Evolutionary conservation across 208 protist genomes (phyloP).

Genomic region (Trypanosoma cruzi): DNA sequence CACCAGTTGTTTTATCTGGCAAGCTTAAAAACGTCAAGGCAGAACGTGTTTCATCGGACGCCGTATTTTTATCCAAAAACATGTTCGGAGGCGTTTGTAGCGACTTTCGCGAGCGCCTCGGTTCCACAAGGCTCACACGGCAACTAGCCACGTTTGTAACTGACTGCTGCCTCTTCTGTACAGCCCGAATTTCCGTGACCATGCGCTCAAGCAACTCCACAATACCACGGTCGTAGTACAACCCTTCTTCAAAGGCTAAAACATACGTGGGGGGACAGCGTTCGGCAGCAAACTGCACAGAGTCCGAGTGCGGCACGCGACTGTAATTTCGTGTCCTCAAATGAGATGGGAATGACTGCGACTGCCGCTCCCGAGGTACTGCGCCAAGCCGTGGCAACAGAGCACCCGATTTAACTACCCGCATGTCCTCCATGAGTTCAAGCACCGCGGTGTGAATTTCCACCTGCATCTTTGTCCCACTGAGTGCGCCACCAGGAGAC

Average conservation of each 20-base stretch:
- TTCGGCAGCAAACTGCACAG: not conserved
- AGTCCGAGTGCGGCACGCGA: not conserved
- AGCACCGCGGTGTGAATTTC: not conserved
- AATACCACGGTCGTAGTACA: conserved; percentile 19
- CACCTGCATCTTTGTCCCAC: not conserved
- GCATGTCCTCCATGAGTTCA: conserved; percentile 24
- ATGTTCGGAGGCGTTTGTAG: too few relatives aligned
- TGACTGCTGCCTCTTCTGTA: not conserved
- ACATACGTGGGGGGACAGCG: conserved; percentile 14
- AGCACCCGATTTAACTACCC: not conserved
- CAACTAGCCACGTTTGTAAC: not conserved
- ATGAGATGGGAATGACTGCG: not conserved
- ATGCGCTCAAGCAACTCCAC: conserved; percentile 21
- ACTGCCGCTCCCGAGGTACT: not conserved
- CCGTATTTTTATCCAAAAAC: too few relatives aligned
- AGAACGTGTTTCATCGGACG: too few relatives aligned
- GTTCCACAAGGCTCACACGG: not conserved
- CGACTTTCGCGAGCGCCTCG: not conserved
- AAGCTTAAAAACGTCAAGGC: not conserved
- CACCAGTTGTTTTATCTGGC: not conserved
- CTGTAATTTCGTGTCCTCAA: not conserved
- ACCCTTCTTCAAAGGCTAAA: conserved; percentile 29
- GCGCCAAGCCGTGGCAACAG: not conserved
- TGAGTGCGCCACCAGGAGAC: conserved; percentile 21
- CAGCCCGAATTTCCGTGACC: not conserved